Evolutionary conservation across 805 yeast species (phyloP).

Genomic region (Nakazawaea pomicola): DNA sequence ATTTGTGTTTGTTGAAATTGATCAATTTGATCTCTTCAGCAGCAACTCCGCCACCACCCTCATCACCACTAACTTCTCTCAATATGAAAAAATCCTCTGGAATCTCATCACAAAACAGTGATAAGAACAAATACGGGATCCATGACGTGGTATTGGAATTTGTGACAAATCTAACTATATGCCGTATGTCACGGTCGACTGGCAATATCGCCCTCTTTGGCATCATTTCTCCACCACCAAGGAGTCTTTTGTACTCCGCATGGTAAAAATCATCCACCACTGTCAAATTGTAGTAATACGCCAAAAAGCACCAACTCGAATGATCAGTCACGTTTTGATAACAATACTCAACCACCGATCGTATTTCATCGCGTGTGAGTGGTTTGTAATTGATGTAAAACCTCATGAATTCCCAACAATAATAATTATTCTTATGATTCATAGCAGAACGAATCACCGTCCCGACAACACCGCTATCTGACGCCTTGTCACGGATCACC

Average conservation of each 20-base stretch:
- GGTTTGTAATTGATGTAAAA: slow-evolving; percentile 20
- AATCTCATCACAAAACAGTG: not conserved
- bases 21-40: too few relatives aligned
- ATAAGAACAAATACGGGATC: not conserved
- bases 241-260: too few relatives aligned
- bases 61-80: not conserved
- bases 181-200: not conserved
- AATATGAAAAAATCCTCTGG: not conserved
- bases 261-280: not conserved
- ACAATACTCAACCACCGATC: slow-evolving; percentile 13
- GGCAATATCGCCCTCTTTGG: too few relatives aligned
- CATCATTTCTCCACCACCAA: too few relatives aligned
- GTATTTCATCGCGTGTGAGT: slow-evolving; percentile 9
- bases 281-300: slow-evolving; percentile 10
- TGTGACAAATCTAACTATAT: not conserved
- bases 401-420: slow-evolving; percentile 39
- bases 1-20: too few relatives aligned
- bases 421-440: slow-evolving; percentile 42
- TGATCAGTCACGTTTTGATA: slow-evolving; percentile 15
- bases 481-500: not conserved
- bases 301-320: slow-evolving; percentile 19
- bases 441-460: slow-evolving; percentile 29
- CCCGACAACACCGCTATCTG: slow-evolving; percentile 4
- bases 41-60: too few relatives aligned
- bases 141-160: not conserved